A percentile compares a stretch with the other conserved stretches of the same genome.
phyloP scores from a whole-genome alignment of 225 moss, liverwort and hornwort genomes.

The Ulota crispa region DNA sequence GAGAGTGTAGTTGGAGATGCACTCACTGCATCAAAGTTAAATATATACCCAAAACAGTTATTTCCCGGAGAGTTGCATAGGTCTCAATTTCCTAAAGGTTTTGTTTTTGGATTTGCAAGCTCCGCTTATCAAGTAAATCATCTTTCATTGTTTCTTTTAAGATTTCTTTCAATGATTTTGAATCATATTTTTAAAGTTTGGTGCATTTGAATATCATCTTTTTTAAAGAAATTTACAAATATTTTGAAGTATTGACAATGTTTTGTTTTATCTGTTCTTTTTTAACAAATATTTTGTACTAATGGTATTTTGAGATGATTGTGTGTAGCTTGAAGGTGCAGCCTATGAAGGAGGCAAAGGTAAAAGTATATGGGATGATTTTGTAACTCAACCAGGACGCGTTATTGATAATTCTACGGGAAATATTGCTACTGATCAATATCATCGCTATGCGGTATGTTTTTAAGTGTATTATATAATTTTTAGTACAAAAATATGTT shows the following conservation, averaged over 20 bases:
- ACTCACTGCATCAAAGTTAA: conserved; percentile 28
- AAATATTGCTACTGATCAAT: conserved; percentile 37
- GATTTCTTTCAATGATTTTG: too few species aligned
- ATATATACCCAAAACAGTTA: conserved; percentile 14
- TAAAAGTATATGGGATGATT: conserved; percentile 39
- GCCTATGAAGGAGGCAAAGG: conserved; percentile 43
- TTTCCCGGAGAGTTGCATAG: conserved; percentile 24
- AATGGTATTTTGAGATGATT: not conserved
- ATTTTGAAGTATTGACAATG: too few species aligned
- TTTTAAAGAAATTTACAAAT: too few species aligned
- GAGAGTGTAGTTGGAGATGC: not conserved
- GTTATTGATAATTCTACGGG: conserved; percentile 39
- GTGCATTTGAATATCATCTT: too few species aligned
- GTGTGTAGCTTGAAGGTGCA: conserved; percentile 43
- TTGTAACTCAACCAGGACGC: conserved; percentile 1
- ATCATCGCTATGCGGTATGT: conserved; percentile 34
- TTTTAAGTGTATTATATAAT: not conserved
- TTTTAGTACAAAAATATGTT: fast-evolving
- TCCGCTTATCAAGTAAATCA: conserved; percentile 36
- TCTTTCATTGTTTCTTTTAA: not conserved
- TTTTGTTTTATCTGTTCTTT: not conserved
- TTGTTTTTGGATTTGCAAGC: conserved; percentile 42
- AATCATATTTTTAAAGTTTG: too few species aligned
- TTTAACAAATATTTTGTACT: too few species aligned
- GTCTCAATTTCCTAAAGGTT: conserved; percentile 38